A percentile compares a stretch with the other conserved stretches of the same genome.
Evolutionary conservation across 2,329 filamentous ascomycete genomes (phyloP).

Genomic region (Fusarium continuum): DNA sequence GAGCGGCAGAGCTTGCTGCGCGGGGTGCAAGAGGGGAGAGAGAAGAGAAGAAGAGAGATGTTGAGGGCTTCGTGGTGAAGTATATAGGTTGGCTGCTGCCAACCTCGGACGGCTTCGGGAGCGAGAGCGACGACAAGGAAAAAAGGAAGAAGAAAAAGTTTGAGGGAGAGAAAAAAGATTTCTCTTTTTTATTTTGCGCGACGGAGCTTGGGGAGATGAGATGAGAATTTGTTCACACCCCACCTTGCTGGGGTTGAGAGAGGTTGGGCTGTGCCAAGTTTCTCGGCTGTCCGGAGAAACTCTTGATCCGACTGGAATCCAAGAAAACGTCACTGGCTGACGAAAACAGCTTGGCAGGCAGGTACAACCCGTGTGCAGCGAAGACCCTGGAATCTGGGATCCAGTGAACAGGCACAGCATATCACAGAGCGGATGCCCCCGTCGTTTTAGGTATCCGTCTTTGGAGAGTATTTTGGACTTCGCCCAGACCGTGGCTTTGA

Average conservation of each 20-base stretch:
- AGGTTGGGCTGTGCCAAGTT: constrained; percentile 41
- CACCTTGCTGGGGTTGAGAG: constrained; percentile 39
- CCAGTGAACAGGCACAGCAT: constrained; percentile 14
- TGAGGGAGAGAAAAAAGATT: constrained; percentile 29
- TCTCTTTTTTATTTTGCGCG: constrained; percentile 41
- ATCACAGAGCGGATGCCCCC: constrained; percentile 7
- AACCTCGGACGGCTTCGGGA: constrained; percentile 50
- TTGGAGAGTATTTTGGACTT: constrained; percentile 26
- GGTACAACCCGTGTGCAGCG: constrained; percentile 14
- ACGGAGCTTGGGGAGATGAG: constrained; percentile 41
- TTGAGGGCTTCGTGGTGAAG: constrained; percentile 56
- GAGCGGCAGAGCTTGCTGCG: constrained; percentile 75
- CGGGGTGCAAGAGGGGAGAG: constrained; percentile 56
- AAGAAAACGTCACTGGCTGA: constrained; percentile 42
- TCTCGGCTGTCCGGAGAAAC: constrained; percentile 11
- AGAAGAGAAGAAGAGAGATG: constrained; percentile 63
- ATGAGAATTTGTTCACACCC: constrained; percentile 47
- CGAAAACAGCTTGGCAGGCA: constrained; percentile 31
- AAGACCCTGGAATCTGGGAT: constrained; percentile 37
- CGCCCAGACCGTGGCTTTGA: constrained; percentile 16
- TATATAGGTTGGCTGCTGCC: constrained; percentile 50
- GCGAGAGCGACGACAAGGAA: constrained; percentile 37
- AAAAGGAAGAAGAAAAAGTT: constrained; percentile 19
- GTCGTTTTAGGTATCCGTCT: constrained; percentile 24
- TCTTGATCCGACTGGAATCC: constrained; percentile 23